A percentile compares a stretch with the other conserved stretches of the same genome.
These are phyloP conservation scores for Ophiocordyceps camponoti-rufipedis DNA, from an alignment of 2,329 filamentous ascomycete species.

Conservation along the genomic window DNA sequence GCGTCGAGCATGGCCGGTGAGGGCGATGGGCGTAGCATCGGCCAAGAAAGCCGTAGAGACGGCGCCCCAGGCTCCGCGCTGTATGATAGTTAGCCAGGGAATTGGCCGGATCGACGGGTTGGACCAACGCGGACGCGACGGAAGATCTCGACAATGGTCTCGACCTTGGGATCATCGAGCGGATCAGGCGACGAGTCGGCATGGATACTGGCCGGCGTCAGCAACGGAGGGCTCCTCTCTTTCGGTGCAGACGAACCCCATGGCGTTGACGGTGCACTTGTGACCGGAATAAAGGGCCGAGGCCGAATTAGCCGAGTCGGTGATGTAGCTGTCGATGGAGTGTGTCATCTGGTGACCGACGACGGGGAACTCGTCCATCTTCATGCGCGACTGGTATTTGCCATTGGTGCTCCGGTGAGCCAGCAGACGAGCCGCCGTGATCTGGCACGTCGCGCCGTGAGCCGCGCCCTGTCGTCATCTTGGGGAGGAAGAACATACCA, in stretches of 20 bases:
- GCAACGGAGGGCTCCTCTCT: background rate
- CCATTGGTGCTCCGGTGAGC: slow-evolving; percentile 73
- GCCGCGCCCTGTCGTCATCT: background rate
- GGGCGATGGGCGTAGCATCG: slow-evolving; percentile 65
- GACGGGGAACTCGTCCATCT: slow-evolving; percentile 71
- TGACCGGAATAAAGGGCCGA: slow-evolving; percentile 69
- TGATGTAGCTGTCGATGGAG: slow-evolving; percentile 71
- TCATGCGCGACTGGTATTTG: slow-evolving; percentile 58
- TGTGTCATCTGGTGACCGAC: slow-evolving; percentile 80
- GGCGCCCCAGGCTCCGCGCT: slow-evolving; percentile 39
- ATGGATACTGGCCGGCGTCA: slow-evolving; percentile 35
- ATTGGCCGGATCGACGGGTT: background rate
- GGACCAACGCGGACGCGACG: slow-evolving; percentile 43
- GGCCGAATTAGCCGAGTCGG: slow-evolving; percentile 71
- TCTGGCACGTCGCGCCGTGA: slow-evolving; percentile 14
- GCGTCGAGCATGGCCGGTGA: slow-evolving; percentile 54
- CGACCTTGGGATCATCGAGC: slow-evolving; percentile 75
- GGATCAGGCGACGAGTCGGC: slow-evolving; percentile 54
- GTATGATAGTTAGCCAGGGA: background rate
- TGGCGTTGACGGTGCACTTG: slow-evolving; percentile 67
- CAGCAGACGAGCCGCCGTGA: slow-evolving; percentile 62
- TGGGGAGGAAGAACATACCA: slow-evolving; percentile 20
- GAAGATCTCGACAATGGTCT: slow-evolving; percentile 66
- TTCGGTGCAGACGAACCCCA: slow-evolving; percentile 30
- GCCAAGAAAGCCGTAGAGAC: slow-evolving; percentile 69